These are phyloP conservation scores for Phylloporus arenicola DNA, from an alignment of 768 basidiomycete species.

Conservation along the genomic window DNA sequence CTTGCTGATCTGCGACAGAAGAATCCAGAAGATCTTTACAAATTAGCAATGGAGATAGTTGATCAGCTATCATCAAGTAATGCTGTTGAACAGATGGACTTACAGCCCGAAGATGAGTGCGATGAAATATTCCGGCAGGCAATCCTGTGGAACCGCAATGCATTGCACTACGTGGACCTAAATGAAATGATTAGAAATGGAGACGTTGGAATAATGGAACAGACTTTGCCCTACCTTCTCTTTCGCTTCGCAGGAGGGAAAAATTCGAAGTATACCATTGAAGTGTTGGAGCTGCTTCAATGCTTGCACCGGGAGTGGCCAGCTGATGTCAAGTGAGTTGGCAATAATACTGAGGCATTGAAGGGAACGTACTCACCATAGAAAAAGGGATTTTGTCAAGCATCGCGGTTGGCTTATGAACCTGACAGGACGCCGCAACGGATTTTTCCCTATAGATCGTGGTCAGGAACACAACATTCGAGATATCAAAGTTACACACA, in stretches of 20 bases:
- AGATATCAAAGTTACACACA: not conserved
- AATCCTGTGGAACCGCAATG: conserved; percentile 34
- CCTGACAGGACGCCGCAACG: not conserved
- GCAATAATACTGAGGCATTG: too few relatives aligned
- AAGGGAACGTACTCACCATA: too few relatives aligned
- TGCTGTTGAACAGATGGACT: not conserved
- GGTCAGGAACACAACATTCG: too few relatives aligned
- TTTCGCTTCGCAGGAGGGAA: not conserved
- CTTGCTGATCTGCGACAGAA: conserved; percentile 22
- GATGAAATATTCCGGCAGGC: conserved; percentile 26
- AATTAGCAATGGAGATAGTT: not conserved
- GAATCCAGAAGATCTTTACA: not conserved
- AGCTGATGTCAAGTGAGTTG: too few relatives aligned
- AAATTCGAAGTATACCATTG: not conserved
- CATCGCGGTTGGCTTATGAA: not conserved
- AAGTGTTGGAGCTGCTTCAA: conserved; percentile 1
- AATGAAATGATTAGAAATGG: conserved; percentile 32
- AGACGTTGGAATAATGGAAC: conserved; percentile 24
- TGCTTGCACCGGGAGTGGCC: too few relatives aligned
- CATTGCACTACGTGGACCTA: conserved; percentile 34
- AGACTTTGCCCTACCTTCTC: conserved; percentile 9
- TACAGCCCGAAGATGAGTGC: conserved; percentile 7
- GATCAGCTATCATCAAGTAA: not conserved
- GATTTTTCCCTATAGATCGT: not conserved
- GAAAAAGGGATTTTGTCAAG: not conserved